Evolutionary conservation across 2,329 filamentous ascomycete genomes (phyloP), one percentile per base, ranked within the genome.

Genomic region (Chrysoporthe cubensis): DNA sequence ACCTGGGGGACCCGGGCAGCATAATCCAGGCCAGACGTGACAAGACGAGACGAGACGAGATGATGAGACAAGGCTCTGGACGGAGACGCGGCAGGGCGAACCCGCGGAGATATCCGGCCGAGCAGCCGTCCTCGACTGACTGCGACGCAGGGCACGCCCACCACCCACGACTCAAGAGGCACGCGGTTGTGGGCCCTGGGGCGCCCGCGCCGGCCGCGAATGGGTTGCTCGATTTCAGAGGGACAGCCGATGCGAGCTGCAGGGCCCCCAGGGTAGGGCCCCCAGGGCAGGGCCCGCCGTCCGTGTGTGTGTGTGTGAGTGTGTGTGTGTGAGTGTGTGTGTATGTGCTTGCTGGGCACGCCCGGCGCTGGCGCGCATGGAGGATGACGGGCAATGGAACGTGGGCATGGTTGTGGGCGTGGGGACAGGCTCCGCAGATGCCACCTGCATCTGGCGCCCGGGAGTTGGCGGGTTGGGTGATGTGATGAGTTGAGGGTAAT

Each of bases 201-300:
- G 32, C 18, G 57, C 11, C 34, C 37, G 57, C 37, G 50, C 50
- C 26, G 11, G 26, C 4, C 54, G 18, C 32, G 46, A 14, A 6
- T 9, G 44, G 46, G 14, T 42, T 42, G 46, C 46, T 50, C 34
- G 34, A 43, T 32, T 40, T 3, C 42, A n/a, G 32, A 62, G 34
- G 26, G 26, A 50, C 46, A 62, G 46, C 32, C 60, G 60, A 52
- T 62, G 60, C 60, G 32, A 62, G 60, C 40, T 11, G 11, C 59
- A 26, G 37, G 6, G 37, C 26, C 26, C 26, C 26, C 26, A 26
- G 26, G 26, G 26, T 26, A 26, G 26, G 26, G 2, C 26, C 26
- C 26, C 26, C 26, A 26, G 26, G 26, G 26, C 26, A 26, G 26
- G 26, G 26, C 26, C 26, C 26, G 26, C 26, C 26, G 26, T 26